Evolutionary conservation across 805 yeast genomes (phyloP), one percentile per base, ranked within the genome.

Genomic region (Zygotorulaspora danielsina): DNA sequence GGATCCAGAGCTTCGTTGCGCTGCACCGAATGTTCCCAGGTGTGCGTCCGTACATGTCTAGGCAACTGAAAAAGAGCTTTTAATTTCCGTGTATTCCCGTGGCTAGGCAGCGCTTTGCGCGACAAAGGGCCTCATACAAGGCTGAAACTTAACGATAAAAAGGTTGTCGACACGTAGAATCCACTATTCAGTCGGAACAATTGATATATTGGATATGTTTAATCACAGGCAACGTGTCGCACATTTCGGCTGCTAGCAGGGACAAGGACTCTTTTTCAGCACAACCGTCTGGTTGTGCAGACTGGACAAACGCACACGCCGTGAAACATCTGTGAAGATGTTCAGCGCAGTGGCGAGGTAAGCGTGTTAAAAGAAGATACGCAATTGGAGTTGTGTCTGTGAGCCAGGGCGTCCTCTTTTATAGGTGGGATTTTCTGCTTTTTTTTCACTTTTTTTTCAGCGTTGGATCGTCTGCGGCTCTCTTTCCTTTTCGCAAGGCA

Each of bases 61-160:
- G 9, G 24, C 31, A n/a, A 15, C 16, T 8, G 31, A 15, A 27
- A 27, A 27, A 27, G 31, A 27, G 31, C 16, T 5, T 27, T 27
- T n/a, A 15, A 12, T n/a, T 21, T 7, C 24, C 10, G 7, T 21
- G 24, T 21, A 21, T 21, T 21, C 10, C 24, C 33, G 24, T n/a
- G n/a, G n/a, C n/a, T n/a, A n/a, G n/a, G n/a, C 4, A 24, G 27
- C 27, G 12, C 12, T 13, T 4, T 5, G 27, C 12, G 27, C 27
- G 12, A 24, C 31, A n/a, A 27, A 12, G 24, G 25, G 41, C 46
- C 64, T 66, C 71, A 66, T 66, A 66, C 71, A 66, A 66, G 71
- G 71, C 71, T 66, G 71, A 66, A 66, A 66, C 71, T 66, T 66
- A 66, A 66, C 71, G 71, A 66, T 47, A 58, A 58, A 59, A 56